phyloP scores from a whole-genome alignment of 2,329 filamentous ascomycete genomes.

The Gnomoniopsis sp. region DNA sequence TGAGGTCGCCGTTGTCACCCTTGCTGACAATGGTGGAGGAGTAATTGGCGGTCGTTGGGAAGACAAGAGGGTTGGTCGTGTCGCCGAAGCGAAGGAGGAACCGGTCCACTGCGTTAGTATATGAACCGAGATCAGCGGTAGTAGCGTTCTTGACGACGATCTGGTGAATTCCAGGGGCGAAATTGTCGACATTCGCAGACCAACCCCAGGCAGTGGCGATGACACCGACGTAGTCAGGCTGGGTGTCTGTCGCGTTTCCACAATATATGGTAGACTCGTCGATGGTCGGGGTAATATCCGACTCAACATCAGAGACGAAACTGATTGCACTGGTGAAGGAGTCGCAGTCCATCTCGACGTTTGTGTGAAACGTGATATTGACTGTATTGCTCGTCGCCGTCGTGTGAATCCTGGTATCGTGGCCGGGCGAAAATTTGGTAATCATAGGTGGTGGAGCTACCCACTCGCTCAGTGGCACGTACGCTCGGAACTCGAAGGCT shows the following conservation, averaged over 20 bases:
- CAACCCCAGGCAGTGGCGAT: slow-evolving; percentile 52
- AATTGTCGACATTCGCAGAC: slow-evolving; percentile 24
- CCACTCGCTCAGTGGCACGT: slow-evolving; percentile 52
- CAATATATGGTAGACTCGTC: slow-evolving; percentile 9
- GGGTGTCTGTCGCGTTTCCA: slow-evolving; percentile 15
- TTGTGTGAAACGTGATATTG: slow-evolving; percentile 52
- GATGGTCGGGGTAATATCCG: slow-evolving; percentile 8
- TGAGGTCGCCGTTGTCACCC: slow-evolving; percentile 32
- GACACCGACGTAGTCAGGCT: slow-evolving; percentile 41
- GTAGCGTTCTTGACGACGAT: slow-evolving; percentile 53
- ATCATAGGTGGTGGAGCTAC: slow-evolving; percentile 51
- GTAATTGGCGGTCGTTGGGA: slow-evolving; percentile 51
- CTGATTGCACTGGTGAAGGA: slow-evolving; percentile 44
- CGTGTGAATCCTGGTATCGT: slow-evolving; percentile 57
- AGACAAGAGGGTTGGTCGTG: slow-evolving; percentile 55
- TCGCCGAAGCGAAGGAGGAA: slow-evolving; percentile 56
- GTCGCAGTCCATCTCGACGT: slow-evolving; percentile 53
- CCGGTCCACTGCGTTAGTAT: slow-evolving; percentile 50
- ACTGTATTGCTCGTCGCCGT: slow-evolving; percentile 31
- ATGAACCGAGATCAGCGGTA: slow-evolving; percentile 33
- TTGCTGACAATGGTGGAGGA: slow-evolving; percentile 43
- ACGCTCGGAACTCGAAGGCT: slow-evolving; percentile 55
- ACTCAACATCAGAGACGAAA: slow-evolving; percentile 49
- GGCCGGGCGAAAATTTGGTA: slow-evolving; percentile 57
- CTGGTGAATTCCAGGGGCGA: slow-evolving; percentile 57